Evolutionary conservation across 257 asterid genomes (phyloP), one percentile per base, ranked within the genome.

Genomic region (Eucommia ulmoides): DNA sequence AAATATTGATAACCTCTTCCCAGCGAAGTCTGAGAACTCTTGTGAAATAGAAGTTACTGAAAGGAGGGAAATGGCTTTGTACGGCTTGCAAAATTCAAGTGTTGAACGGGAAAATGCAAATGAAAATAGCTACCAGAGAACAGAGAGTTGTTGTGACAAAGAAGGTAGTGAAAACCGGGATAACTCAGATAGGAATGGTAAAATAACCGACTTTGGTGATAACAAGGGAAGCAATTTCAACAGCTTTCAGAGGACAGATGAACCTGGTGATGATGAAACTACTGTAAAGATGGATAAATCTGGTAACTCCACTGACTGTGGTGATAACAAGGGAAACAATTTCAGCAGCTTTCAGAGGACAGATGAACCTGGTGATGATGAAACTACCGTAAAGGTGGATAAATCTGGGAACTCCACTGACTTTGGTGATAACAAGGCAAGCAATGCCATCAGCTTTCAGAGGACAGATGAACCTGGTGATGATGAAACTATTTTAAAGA

Each of bases 61-160:
- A 51, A 65, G 56, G 48, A 57, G 8, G 41, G 46, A 51, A 20
- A 19, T 21, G 33, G 4, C 22, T 59, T 49, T 22, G 19, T 44
- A 60, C 49, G 44, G 18, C 48, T 10, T 14, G 23, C 62, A 50
- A 19, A 52, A 17, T 45, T 7, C 15, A 8, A 54, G 38, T 45
- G 23, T 51, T 19, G 74, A 62, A 19, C 17, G 48, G 57, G 76
- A 64, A 33, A 49, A 53, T 49, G 25, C 49, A 29, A 41, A 63
- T 42, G 41, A 12, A 57, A 52, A 50, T 45, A 49, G 45, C 41
- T 49, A 24, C 38, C 22, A 22, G 56, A 50, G 14, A 45, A 52
- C 24, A 24, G 61, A 48, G 17, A 48, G 24, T 15, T 24, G 60
- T 16, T 45, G 25, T 53, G 53, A 52, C 22, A 58, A 29, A 21